Percentiles rank a stretch among this genome's conserved stretches.
Evolutionary conservation across 2,329 filamentous ascomycete species (phyloP).

Genomic region (Aphanocladium album): DNA sequence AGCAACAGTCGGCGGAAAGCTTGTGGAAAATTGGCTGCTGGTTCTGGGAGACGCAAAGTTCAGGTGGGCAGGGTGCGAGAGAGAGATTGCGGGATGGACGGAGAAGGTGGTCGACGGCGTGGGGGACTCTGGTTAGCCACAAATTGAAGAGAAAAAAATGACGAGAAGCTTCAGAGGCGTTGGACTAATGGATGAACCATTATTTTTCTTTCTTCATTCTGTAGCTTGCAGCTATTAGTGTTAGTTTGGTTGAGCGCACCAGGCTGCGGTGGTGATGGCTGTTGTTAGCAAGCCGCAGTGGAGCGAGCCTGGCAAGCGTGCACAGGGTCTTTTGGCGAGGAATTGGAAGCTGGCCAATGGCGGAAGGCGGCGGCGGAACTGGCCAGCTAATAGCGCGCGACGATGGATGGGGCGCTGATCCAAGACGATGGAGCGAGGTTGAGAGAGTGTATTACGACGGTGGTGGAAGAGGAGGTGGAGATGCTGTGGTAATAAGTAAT

Average conservation of each 20-base stretch:
- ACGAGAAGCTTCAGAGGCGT: too few species aligned
- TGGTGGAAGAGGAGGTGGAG: neutral
- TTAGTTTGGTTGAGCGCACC: neutral
- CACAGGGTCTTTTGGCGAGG: neutral
- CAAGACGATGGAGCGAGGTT: neutral
- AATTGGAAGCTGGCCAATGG: neutral
- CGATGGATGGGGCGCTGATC: constrained; percentile 8
- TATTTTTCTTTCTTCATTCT: too few species aligned
- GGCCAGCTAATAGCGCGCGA: neutral
- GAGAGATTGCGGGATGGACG: neutral
- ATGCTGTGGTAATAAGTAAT: neutral
- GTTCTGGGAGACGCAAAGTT: neutral
- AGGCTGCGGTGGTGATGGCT: neutral
- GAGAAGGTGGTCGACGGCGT: neutral
- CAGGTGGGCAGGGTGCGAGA: neutral
- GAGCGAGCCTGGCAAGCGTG: neutral
- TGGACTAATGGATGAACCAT: too few species aligned
- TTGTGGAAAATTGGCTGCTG: neutral
- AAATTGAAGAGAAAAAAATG: too few species aligned
- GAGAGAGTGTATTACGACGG: neutral
- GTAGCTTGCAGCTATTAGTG: too few species aligned
- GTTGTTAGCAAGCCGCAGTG: neutral
- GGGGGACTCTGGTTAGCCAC: neutral
- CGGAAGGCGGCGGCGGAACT: too few species aligned
- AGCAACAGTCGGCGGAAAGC: neutral